Base-by-base conservation (phyloP, 345 rosid species). In the Heritiera fomes region DNA sequence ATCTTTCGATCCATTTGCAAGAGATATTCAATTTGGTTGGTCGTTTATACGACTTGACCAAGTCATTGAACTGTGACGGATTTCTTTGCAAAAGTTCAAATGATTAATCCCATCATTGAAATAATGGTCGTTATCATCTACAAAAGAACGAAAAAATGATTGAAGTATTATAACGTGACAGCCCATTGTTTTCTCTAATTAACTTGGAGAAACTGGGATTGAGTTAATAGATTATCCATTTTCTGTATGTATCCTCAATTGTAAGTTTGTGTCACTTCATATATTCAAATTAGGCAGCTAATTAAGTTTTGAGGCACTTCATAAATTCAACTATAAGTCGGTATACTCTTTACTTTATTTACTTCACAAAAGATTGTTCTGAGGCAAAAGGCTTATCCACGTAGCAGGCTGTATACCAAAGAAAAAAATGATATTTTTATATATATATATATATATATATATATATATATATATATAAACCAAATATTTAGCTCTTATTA, bases 141-240 rank as follows among this genome's bases (percentile, higher is more conserved):
- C 38, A 34, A 30, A 3, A 23, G 23, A 60, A 10, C 5, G 4
- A 23, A 6, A 60, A 60, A 60, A 60, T 23, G 15, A 10, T 8
- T 23, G 4, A 1, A 60, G 1, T 10, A 55, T 55, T 60, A 20
- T 20, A 8, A 59, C 46, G 38, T 20, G 9, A 59, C 46, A 38
- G 46, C 69, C 69, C 69, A 64, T 64, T 64, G 69, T 64, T 64
- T 64, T 34, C 9, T 64, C 20, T 13, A 64, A 64, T 2, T 34
- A 64, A 64, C 6, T 34, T 38, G 20, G n/a, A 17, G 69, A 64
- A 62, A 62, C 17, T 62, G 30, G 67, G 67, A 30, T 62, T 62
- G 34, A 2, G n/a, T 55, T 18, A 1, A 3, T 55, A 20, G 20
- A 20, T 58, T 3, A 60, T 23, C 34, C 38, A 8, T 3, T 10